Conservation (phyloP, 2,329 filamentous ascomycete genomes). For the Phyllosticta paracitricarpa region DNA sequence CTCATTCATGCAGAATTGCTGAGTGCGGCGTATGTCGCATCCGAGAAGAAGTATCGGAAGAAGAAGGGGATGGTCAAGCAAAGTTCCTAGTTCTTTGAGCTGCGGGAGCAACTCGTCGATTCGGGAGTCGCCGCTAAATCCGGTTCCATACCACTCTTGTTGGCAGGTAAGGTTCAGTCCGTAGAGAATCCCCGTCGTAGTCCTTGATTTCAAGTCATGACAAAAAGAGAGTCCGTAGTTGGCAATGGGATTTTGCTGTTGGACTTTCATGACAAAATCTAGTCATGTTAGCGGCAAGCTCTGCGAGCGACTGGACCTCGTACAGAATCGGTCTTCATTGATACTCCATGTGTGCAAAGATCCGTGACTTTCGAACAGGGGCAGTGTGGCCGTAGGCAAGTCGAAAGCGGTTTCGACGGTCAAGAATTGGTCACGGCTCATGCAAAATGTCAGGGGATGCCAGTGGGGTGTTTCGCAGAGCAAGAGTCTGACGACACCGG, state of each 20-base stretch:
- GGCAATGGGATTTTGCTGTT: background rate
- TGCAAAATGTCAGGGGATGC: background rate
- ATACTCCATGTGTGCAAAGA: background rate
- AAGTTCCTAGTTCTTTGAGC: background rate
- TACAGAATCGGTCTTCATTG: background rate
- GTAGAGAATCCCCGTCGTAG: conserved; percentile 4
- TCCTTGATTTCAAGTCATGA: background rate
- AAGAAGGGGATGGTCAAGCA: conserved; percentile 1
- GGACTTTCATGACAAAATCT: background rate
- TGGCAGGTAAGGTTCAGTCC: background rate
- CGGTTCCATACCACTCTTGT: background rate
- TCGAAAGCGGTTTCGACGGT: background rate
- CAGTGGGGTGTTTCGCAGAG: conserved; percentile 1
- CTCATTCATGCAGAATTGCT: background rate
- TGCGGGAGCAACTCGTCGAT: background rate
- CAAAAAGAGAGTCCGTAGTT: background rate
- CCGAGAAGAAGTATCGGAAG: background rate
- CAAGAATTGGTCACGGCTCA: background rate
- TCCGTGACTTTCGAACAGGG: background rate
- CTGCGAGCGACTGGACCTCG: background rate
- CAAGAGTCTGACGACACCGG: conserved; percentile 2
- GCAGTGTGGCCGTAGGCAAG: conserved; percentile 2
- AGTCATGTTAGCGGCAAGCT: background rate
- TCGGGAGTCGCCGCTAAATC: background rate
- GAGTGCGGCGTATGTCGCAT: background rate